A percentile compares a stretch with the other conserved stretches of the same genome.
phyloP scores from a whole-genome alignment of 257 asterid genomes.

The Gentiana straminea region DNA sequence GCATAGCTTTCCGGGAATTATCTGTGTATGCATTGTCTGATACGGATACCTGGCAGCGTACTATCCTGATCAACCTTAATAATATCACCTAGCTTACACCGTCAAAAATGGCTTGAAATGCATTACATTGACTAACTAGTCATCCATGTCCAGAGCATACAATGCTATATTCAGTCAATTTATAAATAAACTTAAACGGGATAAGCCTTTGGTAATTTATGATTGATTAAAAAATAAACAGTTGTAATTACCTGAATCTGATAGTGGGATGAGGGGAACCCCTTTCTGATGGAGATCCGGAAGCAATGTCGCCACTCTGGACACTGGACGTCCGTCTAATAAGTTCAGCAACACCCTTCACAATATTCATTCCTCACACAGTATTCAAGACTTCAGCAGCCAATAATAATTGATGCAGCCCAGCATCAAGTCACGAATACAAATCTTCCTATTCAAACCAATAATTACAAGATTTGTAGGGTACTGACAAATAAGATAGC shows the following conservation, averaged over 20 bases:
- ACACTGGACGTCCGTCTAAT: slow-evolving; percentile 67
- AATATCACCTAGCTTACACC: too few relatives aligned
- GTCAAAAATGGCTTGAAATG: too few relatives aligned
- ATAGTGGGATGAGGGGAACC: slow-evolving; percentile 55
- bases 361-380: slow-evolving; percentile 67
- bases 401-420: slow-evolving; percentile 23
- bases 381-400: slow-evolving; percentile 27
- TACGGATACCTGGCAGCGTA: too few relatives aligned
- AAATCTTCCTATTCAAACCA: slow-evolving; percentile 3
- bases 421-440: slow-evolving; percentile 27
- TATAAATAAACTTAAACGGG: too few relatives aligned
- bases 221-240: too few relatives aligned
- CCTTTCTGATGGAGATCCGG: slow-evolving; percentile 44
- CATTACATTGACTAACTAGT: too few relatives aligned
- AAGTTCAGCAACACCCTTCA: slow-evolving; percentile 94
- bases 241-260: slow-evolving; percentile 50
- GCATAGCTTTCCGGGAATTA: too few relatives aligned
- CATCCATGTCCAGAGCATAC: too few relatives aligned
- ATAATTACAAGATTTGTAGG: background rate
- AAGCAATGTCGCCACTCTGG: slow-evolving; percentile 46
- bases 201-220: too few relatives aligned
- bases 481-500: background rate
- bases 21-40: too few relatives aligned
- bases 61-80: too few relatives aligned
- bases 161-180: too few relatives aligned